Evolutionary conservation across 1,284 basidiomycete genomes (phyloP).

Genomic region (Sphaerobolus stellatus): DNA sequence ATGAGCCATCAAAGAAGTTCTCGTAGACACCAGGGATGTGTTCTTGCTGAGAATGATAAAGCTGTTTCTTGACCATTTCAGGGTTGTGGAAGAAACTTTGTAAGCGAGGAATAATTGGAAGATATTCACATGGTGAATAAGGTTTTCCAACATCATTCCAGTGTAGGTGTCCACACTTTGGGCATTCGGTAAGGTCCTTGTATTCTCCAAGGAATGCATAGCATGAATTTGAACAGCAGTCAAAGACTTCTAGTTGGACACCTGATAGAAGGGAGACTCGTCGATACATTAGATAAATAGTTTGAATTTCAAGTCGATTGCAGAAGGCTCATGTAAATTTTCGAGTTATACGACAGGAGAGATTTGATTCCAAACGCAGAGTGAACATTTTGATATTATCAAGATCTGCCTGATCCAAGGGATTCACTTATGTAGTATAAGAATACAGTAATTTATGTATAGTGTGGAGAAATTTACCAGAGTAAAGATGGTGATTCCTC

Average conservation of each 20-base stretch:
- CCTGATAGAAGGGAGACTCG: background rate
- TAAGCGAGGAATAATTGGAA: constrained; percentile 36
- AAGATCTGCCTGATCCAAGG: too few relatives aligned
- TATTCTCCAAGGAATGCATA: constrained; percentile 31
- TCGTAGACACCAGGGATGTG: constrained; percentile 10
- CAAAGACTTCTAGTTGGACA: background rate
- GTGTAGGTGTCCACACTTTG: constrained; percentile 30
- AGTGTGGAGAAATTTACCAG: too few relatives aligned
- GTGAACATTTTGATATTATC: too few relatives aligned
- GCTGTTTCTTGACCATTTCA: constrained; percentile 18
- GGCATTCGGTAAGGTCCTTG: constrained; percentile 26
- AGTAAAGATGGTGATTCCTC: too few relatives aligned
- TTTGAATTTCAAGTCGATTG: too few relatives aligned
- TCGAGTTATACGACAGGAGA: too few relatives aligned
- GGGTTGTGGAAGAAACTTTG: constrained; percentile 24
- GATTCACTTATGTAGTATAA: too few relatives aligned
- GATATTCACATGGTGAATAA: constrained; percentile 24
- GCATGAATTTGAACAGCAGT: constrained; percentile 24
- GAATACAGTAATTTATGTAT: too few relatives aligned
- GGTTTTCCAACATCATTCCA: constrained; percentile 22
- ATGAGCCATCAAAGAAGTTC: constrained; percentile 33
- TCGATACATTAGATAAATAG: background rate
- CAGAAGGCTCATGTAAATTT: too few relatives aligned
- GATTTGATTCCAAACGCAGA: too few relatives aligned
- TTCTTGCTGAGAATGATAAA: constrained; percentile 17